Evolutionary conservation across 352 stramenopile species (phyloP).

Genomic region (Pythium chondricola): DNA sequence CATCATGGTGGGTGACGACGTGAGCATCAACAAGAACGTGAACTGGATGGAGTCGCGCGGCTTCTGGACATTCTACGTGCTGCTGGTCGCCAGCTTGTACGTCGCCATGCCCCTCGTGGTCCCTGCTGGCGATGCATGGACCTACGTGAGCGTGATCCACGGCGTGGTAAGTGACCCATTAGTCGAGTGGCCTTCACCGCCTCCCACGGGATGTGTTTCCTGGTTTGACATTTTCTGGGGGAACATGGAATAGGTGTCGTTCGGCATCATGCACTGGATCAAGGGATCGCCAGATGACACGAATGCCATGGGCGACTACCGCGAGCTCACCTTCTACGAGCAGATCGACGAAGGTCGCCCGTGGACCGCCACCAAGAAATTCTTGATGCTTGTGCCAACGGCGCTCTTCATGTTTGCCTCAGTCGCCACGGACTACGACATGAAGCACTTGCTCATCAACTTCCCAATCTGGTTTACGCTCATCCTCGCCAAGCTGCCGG

Average conservation of each 20-base stretch:
- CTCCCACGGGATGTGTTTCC: too few relatives aligned
- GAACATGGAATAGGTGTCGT: conserved; percentile 83
- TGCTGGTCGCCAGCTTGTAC: conserved; percentile 72
- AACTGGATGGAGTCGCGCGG: conserved; percentile 88
- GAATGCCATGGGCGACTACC: conserved; percentile 88
- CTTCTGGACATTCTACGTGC: conserved; percentile 85
- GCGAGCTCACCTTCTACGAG: conserved; percentile 94
- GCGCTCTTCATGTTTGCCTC: conserved; percentile 83
- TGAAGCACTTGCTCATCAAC: conserved; percentile 84
- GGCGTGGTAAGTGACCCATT: conserved; percentile 50
- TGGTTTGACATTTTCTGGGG: neutral
- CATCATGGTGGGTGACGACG: conserved; percentile 19
- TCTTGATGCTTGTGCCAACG: conserved; percentile 92
- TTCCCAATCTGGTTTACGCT: conserved; percentile 88
- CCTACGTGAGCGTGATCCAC: conserved; percentile 81
- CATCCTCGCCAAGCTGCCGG: conserved; percentile 90
- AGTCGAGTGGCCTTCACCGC: too few relatives aligned
- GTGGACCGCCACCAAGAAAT: conserved; percentile 92
- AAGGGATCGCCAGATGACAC: conserved; percentile 92
- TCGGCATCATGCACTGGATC: conserved; percentile 94
- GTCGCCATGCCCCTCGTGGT: conserved; percentile 76
- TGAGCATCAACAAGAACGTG: conserved; percentile 88
- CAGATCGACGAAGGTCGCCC: conserved; percentile 91
- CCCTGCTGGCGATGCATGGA: conserved; percentile 62
- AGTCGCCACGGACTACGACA: conserved; percentile 88